Conservation (phyloP, 108 stramenopile genomes). For the Asterionellopsis glacialis region DNA sequence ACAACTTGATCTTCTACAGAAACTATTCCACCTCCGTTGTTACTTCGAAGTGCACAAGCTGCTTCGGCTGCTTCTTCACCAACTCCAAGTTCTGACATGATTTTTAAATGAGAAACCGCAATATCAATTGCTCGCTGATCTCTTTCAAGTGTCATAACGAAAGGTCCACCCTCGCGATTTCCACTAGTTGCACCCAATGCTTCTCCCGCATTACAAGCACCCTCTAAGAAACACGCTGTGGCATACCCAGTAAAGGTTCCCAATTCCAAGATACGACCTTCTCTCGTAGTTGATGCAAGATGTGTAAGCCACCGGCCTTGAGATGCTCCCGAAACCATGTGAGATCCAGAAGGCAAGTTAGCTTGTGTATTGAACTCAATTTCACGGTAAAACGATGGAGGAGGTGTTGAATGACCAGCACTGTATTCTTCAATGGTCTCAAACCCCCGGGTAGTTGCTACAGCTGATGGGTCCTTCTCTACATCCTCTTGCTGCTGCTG, state of each 20-base stretch:
- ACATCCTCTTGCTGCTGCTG: constrained; percentile 3
- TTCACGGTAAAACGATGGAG: constrained; percentile 52
- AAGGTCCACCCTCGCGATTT: constrained; percentile 41
- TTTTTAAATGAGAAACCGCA: constrained; percentile 61
- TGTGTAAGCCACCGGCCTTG: constrained; percentile 82
- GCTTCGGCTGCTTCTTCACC: constrained; percentile 53
- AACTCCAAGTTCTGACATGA: constrained; percentile 48
- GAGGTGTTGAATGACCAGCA: constrained; percentile 49
- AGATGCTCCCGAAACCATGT: constrained; percentile 80
- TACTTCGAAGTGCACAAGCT: constrained; percentile 25
- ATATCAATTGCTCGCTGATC: constrained; percentile 68
- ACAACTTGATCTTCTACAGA: constrained; percentile 19
- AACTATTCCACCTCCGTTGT: constrained; percentile 13
- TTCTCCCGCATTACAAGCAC: constrained; percentile 47
- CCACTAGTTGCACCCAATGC: constrained; percentile 28
- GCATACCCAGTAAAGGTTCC: constrained; percentile 94
- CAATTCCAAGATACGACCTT: constrained; percentile 81
- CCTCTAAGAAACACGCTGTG: constrained; percentile 81
- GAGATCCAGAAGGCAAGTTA: constrained; percentile 67
- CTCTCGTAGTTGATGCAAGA: constrained; percentile 67
- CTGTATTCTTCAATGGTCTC: constrained; percentile 73
- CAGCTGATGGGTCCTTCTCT: background rate
- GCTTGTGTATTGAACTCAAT: constrained; percentile 70
- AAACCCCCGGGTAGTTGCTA: background rate
- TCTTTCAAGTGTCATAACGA: constrained; percentile 77